Evolutionary conservation across 805 yeast genomes (phyloP).

Genomic region (Middelhovenomyces tepae): DNA sequence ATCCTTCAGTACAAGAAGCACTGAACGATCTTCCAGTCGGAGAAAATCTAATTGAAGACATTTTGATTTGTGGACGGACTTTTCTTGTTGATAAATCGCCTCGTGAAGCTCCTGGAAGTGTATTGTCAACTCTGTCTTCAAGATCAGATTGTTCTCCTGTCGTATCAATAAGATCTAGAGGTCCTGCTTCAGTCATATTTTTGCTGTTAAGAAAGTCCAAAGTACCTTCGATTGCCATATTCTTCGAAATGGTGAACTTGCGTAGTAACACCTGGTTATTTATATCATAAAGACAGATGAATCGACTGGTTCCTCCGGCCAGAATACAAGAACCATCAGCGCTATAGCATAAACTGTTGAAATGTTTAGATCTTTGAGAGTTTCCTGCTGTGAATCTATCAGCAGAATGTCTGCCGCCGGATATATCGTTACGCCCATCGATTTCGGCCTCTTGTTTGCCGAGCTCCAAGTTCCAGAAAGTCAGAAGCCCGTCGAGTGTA

Average conservation of each 20-base stretch:
- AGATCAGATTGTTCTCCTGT: slow-evolving; percentile 80
- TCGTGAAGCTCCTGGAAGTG: slow-evolving; percentile 80
- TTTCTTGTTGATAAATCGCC: slow-evolving; percentile 74
- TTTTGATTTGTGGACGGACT: slow-evolving; percentile 74
- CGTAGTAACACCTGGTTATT: slow-evolving; percentile 77
- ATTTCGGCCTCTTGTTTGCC: slow-evolving; percentile 75
- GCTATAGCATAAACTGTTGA: slow-evolving; percentile 73
- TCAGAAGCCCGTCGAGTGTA: slow-evolving; percentile 79
- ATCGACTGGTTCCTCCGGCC: slow-evolving; percentile 91
- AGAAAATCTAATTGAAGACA: slow-evolving; percentile 68
- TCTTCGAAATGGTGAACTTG: slow-evolving; percentile 75
- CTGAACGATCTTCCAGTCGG: slow-evolving; percentile 89
- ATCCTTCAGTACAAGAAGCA: slow-evolving; percentile 92
- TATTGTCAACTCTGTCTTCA: slow-evolving; percentile 67
- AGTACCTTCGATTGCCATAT: slow-evolving; percentile 90
- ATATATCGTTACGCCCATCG: slow-evolving; percentile 80
- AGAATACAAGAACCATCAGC: slow-evolving; percentile 82
- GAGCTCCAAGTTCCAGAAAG: slow-evolving; percentile 73
- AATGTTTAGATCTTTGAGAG: slow-evolving; percentile 75
- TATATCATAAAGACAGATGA: slow-evolving; percentile 85
- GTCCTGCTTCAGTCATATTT: slow-evolving; percentile 81
- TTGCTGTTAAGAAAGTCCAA: slow-evolving; percentile 66
- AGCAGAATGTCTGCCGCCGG: slow-evolving; percentile 71
- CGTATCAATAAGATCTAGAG: slow-evolving; percentile 69
- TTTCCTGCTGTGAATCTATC: slow-evolving; percentile 78